Conservation (phyloP, 192 early-diverging fungal species). For the Podila minutissima region DNA sequence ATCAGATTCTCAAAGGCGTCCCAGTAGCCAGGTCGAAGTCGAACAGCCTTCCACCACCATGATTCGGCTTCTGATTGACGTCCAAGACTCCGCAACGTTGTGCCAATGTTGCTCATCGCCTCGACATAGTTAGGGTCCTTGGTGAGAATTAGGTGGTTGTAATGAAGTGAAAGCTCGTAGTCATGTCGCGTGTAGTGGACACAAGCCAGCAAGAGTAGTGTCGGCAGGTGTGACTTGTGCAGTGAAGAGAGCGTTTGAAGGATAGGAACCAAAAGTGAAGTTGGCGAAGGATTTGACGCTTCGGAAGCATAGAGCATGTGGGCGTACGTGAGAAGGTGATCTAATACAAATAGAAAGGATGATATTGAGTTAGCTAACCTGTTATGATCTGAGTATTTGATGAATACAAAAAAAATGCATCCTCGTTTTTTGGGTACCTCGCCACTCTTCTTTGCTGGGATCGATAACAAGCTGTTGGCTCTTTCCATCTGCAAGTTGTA, state of each 20-base stretch:
- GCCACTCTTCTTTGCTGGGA: constrained; percentile 32
- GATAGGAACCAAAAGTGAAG: constrained; percentile 62
- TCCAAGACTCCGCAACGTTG: constrained; percentile 85
- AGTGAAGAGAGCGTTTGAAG: constrained; percentile 54
- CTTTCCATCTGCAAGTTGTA: constrained; percentile 41
- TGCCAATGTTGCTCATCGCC: constrained; percentile 92
- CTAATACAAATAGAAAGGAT: constrained; percentile 47
- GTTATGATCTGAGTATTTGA: too few species aligned
- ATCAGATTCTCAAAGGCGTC: constrained; percentile 91
- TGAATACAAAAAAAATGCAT: too few species aligned
- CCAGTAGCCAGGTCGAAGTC: constrained; percentile 90
- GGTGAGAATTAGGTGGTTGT: constrained; percentile 85
- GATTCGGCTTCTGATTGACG: constrained; percentile 76
- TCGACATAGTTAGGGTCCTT: constrained; percentile 90
- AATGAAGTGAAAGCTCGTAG: constrained; percentile 75
- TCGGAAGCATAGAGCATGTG: constrained; percentile 69
- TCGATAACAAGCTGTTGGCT: constrained; percentile 33
- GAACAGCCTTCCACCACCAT: constrained; percentile 87
- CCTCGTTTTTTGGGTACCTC: constrained; percentile 11
- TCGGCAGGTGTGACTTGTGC: constrained; percentile 78
- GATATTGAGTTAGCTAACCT: neutral
- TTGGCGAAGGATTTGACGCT: constrained; percentile 60
- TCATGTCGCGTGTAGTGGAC: constrained; percentile 85
- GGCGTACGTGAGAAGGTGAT: constrained; percentile 69
- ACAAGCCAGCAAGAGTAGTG: constrained; percentile 86